phyloP scores from a whole-genome alignment of 2,329 filamentous ascomycete genomes.

The Colletotrichum musicola region DNA sequence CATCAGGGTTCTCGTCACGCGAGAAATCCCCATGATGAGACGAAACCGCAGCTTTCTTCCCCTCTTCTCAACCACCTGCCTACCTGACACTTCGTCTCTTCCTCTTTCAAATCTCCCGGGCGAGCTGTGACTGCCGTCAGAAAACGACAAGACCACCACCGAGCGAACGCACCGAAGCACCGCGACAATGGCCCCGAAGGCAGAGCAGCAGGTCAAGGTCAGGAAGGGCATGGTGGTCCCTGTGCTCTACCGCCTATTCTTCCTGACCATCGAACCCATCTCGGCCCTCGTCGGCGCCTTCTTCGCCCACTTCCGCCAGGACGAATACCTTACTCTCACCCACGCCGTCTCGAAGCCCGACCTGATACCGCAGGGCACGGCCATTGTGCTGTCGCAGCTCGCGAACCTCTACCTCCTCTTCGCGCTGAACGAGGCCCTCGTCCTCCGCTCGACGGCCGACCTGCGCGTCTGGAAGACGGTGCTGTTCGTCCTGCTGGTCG shows the following conservation, averaged over 20 bases:
- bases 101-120: background rate
- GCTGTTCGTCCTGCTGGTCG: conserved; percentile 75
- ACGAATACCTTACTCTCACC: conserved; percentile 74
- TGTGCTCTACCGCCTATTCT: conserved; percentile 76
- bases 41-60: conserved; percentile 24
- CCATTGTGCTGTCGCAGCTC: conserved; percentile 79
- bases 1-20: conserved; percentile 37
- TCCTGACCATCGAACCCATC: conserved; percentile 77
- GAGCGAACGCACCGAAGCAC: background rate
- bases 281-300: conserved; percentile 66
- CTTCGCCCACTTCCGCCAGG: conserved; percentile 63
- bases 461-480: conserved; percentile 77
- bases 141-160: background rate
- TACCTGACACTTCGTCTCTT: background rate
- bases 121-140: no score
- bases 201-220: conserved; percentile 21
- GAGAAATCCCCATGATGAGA: conserved; percentile 31
- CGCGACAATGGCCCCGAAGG: conserved; percentile 40
- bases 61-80: background rate
- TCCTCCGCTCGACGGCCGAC: conserved; percentile 78
- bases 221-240: conserved; percentile 64
- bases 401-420: conserved; percentile 85
- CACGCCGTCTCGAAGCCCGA: conserved; percentile 64
- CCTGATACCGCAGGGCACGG: conserved; percentile 69
- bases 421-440: conserved; percentile 80